These are phyloP conservation scores for Aureoboletus auriporus DNA, from an alignment of 768 basidiomycete genomes.

Conservation along the genomic window DNA sequence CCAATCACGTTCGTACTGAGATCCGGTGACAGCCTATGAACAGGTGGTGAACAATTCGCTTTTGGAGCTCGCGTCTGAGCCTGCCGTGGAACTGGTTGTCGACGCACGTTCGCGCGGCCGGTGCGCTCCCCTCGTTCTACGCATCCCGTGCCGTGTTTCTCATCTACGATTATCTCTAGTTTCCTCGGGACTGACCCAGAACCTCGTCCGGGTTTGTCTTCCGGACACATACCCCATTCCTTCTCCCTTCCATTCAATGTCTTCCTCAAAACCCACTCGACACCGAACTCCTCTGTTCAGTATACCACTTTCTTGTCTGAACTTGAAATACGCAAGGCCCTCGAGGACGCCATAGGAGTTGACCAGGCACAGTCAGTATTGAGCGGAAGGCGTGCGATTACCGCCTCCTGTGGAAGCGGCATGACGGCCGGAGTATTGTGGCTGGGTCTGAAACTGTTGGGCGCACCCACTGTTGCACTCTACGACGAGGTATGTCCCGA, in stretches of 20 bases:
- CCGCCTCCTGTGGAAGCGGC: constrained; percentile 88
- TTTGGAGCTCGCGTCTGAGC: constrained; percentile 39
- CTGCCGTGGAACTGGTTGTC: constrained; percentile 64
- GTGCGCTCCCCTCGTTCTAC: constrained; percentile 35
- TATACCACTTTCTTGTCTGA: constrained; percentile 60
- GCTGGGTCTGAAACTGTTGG: constrained; percentile 81
- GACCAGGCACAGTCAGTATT: constrained; percentile 54
- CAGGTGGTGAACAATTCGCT: constrained; percentile 72
- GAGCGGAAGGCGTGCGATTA: constrained; percentile 55
- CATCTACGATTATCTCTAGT: constrained; percentile 37
- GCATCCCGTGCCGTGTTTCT: constrained; percentile 1
- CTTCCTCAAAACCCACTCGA: constrained; percentile 52
- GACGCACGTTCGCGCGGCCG: constrained; percentile 86
- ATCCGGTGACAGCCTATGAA: constrained; percentile 58
- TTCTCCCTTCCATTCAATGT: constrained; percentile 77
- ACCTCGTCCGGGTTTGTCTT: constrained; percentile 81
- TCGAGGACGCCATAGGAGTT: constrained; percentile 61
- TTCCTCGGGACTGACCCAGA: constrained; percentile 82
- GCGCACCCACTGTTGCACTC: constrained; percentile 57
- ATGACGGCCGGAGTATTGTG: constrained; percentile 97
- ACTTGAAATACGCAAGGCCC: constrained; percentile 52
- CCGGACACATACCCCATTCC: constrained; percentile 90
- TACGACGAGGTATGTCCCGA: constrained; percentile 83
- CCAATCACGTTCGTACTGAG: constrained; percentile 24
- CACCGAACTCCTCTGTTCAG: constrained; percentile 34